These are phyloP conservation scores for Aspergillus jensenii DNA, from an alignment of 2,329 filamentous ascomycete genomes.

Conservation along the genomic window DNA sequence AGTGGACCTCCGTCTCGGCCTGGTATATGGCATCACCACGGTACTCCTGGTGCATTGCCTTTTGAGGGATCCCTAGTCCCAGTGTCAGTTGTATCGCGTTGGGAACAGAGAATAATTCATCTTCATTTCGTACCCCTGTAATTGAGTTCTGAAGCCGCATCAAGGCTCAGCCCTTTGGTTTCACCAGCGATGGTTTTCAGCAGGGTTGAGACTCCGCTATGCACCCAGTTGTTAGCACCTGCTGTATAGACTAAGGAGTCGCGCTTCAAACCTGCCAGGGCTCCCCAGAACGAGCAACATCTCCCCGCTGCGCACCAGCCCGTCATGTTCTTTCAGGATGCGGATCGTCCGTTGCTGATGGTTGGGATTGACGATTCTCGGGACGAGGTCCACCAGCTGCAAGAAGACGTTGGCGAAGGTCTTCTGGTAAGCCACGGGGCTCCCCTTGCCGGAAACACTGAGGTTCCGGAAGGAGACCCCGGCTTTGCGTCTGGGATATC, in stretches of 20 bases:
- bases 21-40: conserved; percentile 85
- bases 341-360: too few relatives aligned
- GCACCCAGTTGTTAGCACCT: too few relatives aligned
- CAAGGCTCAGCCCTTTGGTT: conserved; percentile 75
- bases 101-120: too few relatives aligned
- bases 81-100: too few relatives aligned
- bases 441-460: conserved; percentile 40
- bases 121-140: conserved; percentile 57
- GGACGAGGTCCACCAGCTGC: neutral
- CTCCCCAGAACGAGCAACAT: conserved; percentile 58
- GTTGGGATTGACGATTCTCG: neutral
- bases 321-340: conserved; percentile 65
- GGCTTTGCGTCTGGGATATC: conserved; percentile 2
- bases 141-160: conserved; percentile 68
- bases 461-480: conserved; percentile 43
- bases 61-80: too few relatives aligned
- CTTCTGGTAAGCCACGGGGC: conserved; percentile 35
- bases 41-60: conserved; percentile 61
- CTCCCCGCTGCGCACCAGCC: conserved; percentile 58
- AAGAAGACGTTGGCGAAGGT: neutral
- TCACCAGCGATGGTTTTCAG: conserved; percentile 83
- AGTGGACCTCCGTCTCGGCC: conserved; percentile 80
- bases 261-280: conserved; percentile 35
- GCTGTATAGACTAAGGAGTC: neutral
- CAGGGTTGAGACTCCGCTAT: conserved; percentile 70